Base-by-base conservation (phyloP, 768 basidiomycete species). In the Macrocybe gigantea region DNA sequence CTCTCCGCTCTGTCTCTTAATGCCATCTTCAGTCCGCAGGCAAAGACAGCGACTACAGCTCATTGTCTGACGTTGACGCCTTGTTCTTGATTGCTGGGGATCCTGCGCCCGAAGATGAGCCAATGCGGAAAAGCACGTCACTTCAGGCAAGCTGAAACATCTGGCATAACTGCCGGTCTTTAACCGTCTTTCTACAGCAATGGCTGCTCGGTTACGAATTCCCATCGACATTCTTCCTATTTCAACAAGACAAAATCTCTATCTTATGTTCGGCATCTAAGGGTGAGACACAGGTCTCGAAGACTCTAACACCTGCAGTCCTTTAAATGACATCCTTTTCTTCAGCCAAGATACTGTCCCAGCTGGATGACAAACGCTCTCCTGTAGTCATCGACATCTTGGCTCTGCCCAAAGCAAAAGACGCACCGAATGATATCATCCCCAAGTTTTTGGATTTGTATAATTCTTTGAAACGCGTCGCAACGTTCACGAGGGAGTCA, bases 171-270 rank as follows among this genome's bases (percentile, higher is more conserved):
- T 33, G 35, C 33, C 32, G 13, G 38, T n/a, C 42, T 33, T 51
- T 32, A 34, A 41, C 30, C 42, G 12, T 38, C 38, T 41, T 38
- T 33, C 52, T 53, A 47, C 54, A 96, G 95, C 94, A 93, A 61
- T 96, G 93, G 90, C 74, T 99, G 12, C 78, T 98, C 35, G 95
- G 94, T 10, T 98, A 93, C 65, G 95, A 99, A 66, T 98, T 98
- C 60, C 96, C 95, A 2, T 92, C 93, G 0, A 97, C 95, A 0
- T 72, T 97, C 30, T 76, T 94, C 49, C 71, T 97, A 13, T 88
- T 98, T 58, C 77, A 83, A 49, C 85, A 85, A 58, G 73, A 84
- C 46, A 87, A 79, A 59, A 68, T 98, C 13, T 71, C 72, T 33
- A 85, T 97, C 36, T 69, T 96, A 29, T 93, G 90, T 53, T 94